Conservation (phyloP, 2,329 filamentous ascomycete genomes). For the Aspergillus sp. region DNA sequence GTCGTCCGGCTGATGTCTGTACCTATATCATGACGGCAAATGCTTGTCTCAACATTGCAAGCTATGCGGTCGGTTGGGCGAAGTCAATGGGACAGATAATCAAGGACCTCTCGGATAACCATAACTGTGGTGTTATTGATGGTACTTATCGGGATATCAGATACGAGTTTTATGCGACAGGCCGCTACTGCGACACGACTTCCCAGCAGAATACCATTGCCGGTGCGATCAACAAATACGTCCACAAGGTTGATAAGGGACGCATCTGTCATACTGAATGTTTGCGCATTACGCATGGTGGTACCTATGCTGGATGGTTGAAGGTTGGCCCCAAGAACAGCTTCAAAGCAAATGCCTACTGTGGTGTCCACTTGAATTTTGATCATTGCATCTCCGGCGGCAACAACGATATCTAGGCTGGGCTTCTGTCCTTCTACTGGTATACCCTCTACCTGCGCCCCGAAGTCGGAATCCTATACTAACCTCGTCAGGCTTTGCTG, state of each 20-base stretch:
- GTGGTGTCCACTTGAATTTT: neutral
- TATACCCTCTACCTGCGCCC: no score
- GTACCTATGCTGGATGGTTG: conserved; percentile 3
- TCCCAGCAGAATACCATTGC: neutral
- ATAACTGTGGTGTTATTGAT: neutral
- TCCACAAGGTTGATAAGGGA: neutral
- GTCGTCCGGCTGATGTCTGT: neutral
- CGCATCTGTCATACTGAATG: neutral
- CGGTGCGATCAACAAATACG: neutral
- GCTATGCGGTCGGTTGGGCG: no score
- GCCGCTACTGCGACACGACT: neutral
- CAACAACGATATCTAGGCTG: neutral
- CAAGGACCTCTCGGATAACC: neutral
- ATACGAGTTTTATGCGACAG: neutral
- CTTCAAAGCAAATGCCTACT: neutral
- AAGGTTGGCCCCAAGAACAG: neutral
- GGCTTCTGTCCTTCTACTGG: no score
- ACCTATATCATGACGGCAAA: neutral
- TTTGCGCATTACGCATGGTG: neutral
- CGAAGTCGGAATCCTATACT: no score
- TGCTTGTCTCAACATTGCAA: no score
- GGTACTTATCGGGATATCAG: neutral
- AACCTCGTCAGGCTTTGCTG: no score
- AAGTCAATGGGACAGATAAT: neutral
- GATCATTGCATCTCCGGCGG: neutral